Percentiles rank a stretch among this genome's conserved stretches.
Conservation (phyloP, 306 rosid genomes). For the Lithocarpus polystachyus region DNA sequence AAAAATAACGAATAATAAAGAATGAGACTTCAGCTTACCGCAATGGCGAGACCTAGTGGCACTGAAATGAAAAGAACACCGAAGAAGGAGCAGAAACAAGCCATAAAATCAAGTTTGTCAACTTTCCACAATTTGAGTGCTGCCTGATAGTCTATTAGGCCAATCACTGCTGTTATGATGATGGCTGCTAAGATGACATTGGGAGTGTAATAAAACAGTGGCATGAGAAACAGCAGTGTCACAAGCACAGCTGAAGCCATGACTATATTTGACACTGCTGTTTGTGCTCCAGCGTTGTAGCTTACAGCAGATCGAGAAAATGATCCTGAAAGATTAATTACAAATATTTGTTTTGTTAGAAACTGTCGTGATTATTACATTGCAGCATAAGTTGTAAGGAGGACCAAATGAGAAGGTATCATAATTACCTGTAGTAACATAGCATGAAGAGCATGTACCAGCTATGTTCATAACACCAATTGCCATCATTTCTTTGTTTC, state of each 20-base stretch:
- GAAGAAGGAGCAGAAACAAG: constrained; percentile 81
- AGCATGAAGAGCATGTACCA: constrained; percentile 92
- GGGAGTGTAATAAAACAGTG: constrained; percentile 88
- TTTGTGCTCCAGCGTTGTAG: constrained; percentile 89
- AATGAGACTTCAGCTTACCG: constrained; percentile 44
- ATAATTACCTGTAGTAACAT: constrained; percentile 74
- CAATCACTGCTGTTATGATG: constrained; percentile 90
- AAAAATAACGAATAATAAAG: not conserved
- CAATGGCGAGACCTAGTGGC: constrained; percentile 87
- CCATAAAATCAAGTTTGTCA: constrained; percentile 90
- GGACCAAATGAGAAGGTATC: constrained; percentile 19
- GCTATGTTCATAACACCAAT: constrained; percentile 95
- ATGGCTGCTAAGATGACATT: constrained; percentile 83
- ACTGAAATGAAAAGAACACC: constrained; percentile 96
- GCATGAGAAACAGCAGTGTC: constrained; percentile 92
- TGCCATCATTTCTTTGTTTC: constrained; percentile 99
- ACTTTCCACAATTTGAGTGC: constrained; percentile 78
- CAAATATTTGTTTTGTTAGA: not conserved
- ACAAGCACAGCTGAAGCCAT: constrained; percentile 93
- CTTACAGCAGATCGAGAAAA: constrained; percentile 97
- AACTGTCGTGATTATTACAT: not conserved
- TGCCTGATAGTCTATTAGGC: constrained; percentile 74
- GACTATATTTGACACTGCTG: constrained; percentile 77
- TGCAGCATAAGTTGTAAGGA: not conserved
- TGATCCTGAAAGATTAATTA: constrained; percentile 61